Percentiles rank a stretch among this genome's conserved stretches.
These are phyloP conservation scores for Harringtonia aguacate DNA, from an alignment of 2,329 filamentous ascomycete species.

Conservation along the genomic window DNA sequence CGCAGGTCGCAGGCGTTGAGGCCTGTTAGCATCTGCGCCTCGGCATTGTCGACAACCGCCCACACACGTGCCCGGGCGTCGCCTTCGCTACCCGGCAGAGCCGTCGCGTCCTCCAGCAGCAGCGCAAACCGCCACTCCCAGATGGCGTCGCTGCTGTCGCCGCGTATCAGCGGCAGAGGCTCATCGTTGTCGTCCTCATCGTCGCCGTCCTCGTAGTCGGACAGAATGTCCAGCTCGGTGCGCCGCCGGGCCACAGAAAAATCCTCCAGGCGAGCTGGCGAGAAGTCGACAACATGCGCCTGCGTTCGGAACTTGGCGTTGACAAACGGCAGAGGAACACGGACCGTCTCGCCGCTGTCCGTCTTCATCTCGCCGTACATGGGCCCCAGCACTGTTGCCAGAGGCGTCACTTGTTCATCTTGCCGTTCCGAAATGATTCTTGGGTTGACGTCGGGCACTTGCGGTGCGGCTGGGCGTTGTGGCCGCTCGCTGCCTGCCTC, in stretches of 20 bases:
- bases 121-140: slow-evolving; percentile 86
- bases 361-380: slow-evolving; percentile 27
- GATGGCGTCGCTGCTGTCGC: slow-evolving; percentile 15
- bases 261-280: slow-evolving; percentile 56
- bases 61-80: slow-evolving; percentile 44
- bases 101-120: slow-evolving; percentile 61
- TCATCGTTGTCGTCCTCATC: slow-evolving; percentile 18
- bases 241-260: slow-evolving; percentile 46
- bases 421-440: slow-evolving; percentile 33
- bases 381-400: slow-evolving; percentile 30
- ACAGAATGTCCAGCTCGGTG: slow-evolving; percentile 39
- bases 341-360: slow-evolving; percentile 25
- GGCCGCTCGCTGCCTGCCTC: neutral
- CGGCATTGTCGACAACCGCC: slow-evolving; percentile 53
- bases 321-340: slow-evolving; percentile 55
- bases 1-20: slow-evolving; percentile 46
- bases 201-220: slow-evolving; percentile 26
- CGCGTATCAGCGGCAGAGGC: slow-evolving; percentile 16
- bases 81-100: neutral
- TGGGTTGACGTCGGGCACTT: neutral
- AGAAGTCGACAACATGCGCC: slow-evolving; percentile 75
- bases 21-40: slow-evolving; percentile 36
- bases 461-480: no score
- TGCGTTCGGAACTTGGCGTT: slow-evolving; percentile 59
- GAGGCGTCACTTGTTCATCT: slow-evolving; percentile 21